Base-by-base conservation (phyloP, 768 basidiomycete species). In the Suillus paluster region DNA sequence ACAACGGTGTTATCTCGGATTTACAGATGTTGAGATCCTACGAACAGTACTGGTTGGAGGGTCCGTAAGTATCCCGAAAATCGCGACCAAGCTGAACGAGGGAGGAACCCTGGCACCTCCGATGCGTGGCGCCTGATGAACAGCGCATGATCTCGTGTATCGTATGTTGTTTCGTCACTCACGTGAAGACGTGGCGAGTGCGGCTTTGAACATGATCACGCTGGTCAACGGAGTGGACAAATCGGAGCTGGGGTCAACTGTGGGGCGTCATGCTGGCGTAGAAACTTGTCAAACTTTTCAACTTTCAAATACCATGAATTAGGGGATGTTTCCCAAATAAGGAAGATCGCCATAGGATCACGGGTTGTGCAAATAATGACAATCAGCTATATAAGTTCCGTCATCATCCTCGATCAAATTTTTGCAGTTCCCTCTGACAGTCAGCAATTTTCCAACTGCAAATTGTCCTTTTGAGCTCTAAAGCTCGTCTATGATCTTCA, bases 401-500 rank as follows among this genome's bases (percentile, higher is more conserved):
- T 54, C 45, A 33, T 10, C n/a, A n/a, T n/a, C n/a, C 8, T 27
- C 33, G 17, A 52, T 38, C 19, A 25, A 14, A 21, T 57, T 52
- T 27, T 46, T 62, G 17, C 34, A 21, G 19, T 48, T 33, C 17
- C 50, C 1, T 50, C 49, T n/a, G 19, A 30, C 49, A 50, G 30
- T 5, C 33, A 53, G 48, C 59, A 52, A 55, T 19, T 25, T n/a
- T 59, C 10, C 55, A 11, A 11, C 50, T 23, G 30, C 54, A 65
- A 30, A 38, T 36, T 39, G 10, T 38, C 11, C 21, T 42, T n/a
- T 54, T 60, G 70, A 73, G 73, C 69, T 62, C 39, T 59, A 46
- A 55, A 63, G 75, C 75, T 75, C 64, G 82, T 84, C 77, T 81
- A 94, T 94, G 92, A 82, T 85, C 79, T 94, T 89, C 85, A 91